Evolutionary conservation across 176 grass and related monocot species (phyloP).

Genomic region (Oryza rufipogon): DNA sequence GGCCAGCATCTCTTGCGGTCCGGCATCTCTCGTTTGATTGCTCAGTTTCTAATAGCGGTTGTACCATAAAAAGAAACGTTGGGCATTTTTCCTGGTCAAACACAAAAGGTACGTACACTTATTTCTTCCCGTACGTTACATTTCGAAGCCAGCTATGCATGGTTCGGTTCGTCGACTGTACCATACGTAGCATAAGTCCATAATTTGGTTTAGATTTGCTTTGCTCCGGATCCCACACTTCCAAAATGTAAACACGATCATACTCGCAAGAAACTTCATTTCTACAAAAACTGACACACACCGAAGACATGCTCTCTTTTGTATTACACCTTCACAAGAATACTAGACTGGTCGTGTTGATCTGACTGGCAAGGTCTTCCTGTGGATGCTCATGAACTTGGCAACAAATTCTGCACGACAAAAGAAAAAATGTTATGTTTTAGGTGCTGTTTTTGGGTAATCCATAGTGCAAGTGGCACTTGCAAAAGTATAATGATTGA

Average conservation of each 20-base stretch:
- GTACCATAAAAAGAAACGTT: too few species aligned
- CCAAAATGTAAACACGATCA: not conserved
- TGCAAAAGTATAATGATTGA: not conserved
- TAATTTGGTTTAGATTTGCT: not conserved
- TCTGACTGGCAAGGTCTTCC: slow-evolving; percentile 48
- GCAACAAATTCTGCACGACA: slow-evolving; percentile 59
- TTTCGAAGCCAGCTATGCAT: not conserved
- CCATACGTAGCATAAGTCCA: not conserved
- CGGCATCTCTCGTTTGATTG: too few species aligned
- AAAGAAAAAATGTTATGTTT: not conserved
- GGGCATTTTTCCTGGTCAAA: too few species aligned
- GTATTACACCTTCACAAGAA: not conserved
- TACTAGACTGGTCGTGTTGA: slow-evolving; percentile 13
- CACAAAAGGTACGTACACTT: not conserved
- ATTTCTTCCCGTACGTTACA: slow-evolving; percentile 21
- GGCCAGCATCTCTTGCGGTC: too few species aligned
- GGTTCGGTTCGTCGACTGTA: not conserved
- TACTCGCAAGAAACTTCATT: not conserved
- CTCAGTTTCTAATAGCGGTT: too few species aligned
- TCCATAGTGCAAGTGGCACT: not conserved
- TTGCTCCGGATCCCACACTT: not conserved
- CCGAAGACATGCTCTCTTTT: not conserved
- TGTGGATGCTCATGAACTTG: slow-evolving; percentile 73
- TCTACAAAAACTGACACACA: not conserved
- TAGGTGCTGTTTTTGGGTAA: not conserved